These are phyloP conservation scores for Wickerhamomyces silvicola DNA, from an alignment of 805 yeast genomes.

Conservation along the genomic window DNA sequence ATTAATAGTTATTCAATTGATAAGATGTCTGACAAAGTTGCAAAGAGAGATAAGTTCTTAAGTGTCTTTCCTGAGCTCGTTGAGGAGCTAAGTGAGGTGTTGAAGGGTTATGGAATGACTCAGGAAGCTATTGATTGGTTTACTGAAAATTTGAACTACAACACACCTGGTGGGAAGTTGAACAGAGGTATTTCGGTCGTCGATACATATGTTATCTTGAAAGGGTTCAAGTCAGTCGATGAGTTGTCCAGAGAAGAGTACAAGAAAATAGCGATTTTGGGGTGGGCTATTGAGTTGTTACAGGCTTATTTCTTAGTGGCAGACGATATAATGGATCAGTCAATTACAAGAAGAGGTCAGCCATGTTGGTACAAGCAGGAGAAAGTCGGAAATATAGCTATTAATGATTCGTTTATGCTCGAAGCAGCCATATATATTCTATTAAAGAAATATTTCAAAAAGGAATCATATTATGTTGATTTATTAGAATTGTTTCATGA, in stretches of 20 bases:
- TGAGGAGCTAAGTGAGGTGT: conserved; percentile 59
- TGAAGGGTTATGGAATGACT: conserved; percentile 72
- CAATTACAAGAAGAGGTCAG: conserved; percentile 96
- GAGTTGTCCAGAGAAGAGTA: conserved; percentile 66
- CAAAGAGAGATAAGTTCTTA: conserved; percentile 49
- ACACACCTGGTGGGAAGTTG: conserved; percentile 94
- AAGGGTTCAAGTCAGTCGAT: conserved; percentile 48
- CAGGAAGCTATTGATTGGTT: conserved; percentile 84
- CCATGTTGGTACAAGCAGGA: conserved; percentile 91
- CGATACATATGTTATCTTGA: conserved; percentile 82
- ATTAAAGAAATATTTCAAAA: conserved; percentile 81
- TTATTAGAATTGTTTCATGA: conserved; percentile 93
- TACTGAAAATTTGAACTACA: conserved; percentile 64
- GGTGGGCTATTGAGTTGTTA: conserved; percentile 91
- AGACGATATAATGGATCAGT: conserved; percentile 97
- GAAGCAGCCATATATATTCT: conserved; percentile 90
- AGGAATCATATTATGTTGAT: conserved; percentile 80
- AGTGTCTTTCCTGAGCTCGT: conserved; percentile 72
- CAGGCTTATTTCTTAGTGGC: conserved; percentile 97
- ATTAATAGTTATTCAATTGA: not conserved
- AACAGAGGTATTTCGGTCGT: conserved; percentile 95
- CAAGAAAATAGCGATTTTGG: conserved; percentile 78
- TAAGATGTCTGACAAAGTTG: conserved; percentile 19
- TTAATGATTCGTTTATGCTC: conserved; percentile 94
- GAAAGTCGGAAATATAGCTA: conserved; percentile 87